phyloP scores from a whole-genome alignment of 768 basidiomycete species.

The Dentipellis sp. region DNA sequence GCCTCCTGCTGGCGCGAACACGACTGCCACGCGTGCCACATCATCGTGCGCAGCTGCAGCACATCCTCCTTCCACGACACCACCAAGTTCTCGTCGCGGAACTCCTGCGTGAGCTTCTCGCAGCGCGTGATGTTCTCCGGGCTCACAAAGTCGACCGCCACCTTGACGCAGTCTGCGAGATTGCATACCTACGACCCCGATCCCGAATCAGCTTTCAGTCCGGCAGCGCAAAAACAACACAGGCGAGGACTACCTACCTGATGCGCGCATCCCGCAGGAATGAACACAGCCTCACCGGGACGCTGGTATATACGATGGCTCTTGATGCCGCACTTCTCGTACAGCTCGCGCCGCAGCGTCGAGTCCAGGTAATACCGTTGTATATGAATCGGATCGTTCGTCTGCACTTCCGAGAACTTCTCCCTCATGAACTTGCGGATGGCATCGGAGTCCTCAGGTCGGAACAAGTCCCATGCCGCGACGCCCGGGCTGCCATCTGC shows the following conservation, averaged over 20 bases:
- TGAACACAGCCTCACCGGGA: slow-evolving; percentile 90
- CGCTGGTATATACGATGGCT: slow-evolving; percentile 83
- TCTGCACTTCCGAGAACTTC: slow-evolving; percentile 45
- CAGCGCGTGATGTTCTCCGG: slow-evolving; percentile 87
- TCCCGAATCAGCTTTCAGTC: neutral
- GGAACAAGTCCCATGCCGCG: slow-evolving; percentile 90
- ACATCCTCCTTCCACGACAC: slow-evolving; percentile 94
- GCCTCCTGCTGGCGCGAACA: slow-evolving; percentile 39
- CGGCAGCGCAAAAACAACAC: neutral
- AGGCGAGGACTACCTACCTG: slow-evolving; percentile 44
- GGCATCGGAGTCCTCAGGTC: slow-evolving; percentile 70
- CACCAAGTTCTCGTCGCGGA: slow-evolving; percentile 80
- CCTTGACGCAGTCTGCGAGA: slow-evolving; percentile 87
- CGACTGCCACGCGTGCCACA: slow-evolving; percentile 90
- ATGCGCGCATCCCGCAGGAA: slow-evolving; percentile 90
- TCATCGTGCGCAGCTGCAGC: slow-evolving; percentile 81
- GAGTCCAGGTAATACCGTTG: slow-evolving; percentile 83
- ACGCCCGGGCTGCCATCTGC: slow-evolving; percentile 59
- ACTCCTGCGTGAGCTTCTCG: slow-evolving; percentile 78
- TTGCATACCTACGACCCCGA: slow-evolving; percentile 64
- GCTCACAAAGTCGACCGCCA: slow-evolving; percentile 91
- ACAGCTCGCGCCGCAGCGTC: slow-evolving; percentile 56
- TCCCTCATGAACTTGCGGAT: slow-evolving; percentile 66
- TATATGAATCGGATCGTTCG: slow-evolving; percentile 79
- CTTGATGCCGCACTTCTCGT: slow-evolving; percentile 55